Percentiles rank a stretch among this genome's conserved stretches.
These are phyloP conservation scores for Tulasnella sp. DNA, from an alignment of 768 basidiomycete species.

Conservation along the genomic window DNA sequence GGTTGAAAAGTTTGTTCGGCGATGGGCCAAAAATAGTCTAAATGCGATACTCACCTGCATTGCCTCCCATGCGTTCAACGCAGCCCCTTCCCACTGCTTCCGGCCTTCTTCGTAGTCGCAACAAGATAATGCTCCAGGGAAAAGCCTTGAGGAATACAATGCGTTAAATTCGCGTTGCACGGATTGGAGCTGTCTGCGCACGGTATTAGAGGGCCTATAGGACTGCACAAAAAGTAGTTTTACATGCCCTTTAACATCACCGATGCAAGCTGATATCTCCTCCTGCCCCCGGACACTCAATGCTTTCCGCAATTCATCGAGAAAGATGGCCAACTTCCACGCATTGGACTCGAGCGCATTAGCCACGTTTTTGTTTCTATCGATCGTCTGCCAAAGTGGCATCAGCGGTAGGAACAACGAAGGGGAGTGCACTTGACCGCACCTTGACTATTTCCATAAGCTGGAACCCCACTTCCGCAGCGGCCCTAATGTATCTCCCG, in stretches of 20 bases:
- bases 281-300: neutral
- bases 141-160: too few relatives aligned
- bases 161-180: too few relatives aligned
- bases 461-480: neutral
- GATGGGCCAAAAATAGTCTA: too few relatives aligned
- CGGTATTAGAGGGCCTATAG: too few relatives aligned
- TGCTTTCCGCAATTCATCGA: neutral
- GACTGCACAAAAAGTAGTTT: too few relatives aligned
- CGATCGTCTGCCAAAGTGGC: neutral
- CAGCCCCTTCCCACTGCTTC: too few relatives aligned
- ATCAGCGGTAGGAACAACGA: neutral
- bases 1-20: too few relatives aligned
- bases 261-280: neutral
- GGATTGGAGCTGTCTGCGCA: too few relatives aligned
- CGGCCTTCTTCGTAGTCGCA: too few relatives aligned
- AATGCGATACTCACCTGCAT: too few relatives aligned
- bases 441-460: neutral
- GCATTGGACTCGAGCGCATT: neutral
- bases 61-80: too few relatives aligned
- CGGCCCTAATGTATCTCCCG: neutral
- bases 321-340: neutral
- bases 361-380: neutral
- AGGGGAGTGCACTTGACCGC: neutral
- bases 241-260: neutral
- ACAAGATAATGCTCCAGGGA: too few relatives aligned